A percentile compares a stretch with the other conserved stretches of the same genome.
Evolutionary conservation across 2,329 filamentous ascomycete species (phyloP).

Genomic region (Penicillium sumatraense): DNA sequence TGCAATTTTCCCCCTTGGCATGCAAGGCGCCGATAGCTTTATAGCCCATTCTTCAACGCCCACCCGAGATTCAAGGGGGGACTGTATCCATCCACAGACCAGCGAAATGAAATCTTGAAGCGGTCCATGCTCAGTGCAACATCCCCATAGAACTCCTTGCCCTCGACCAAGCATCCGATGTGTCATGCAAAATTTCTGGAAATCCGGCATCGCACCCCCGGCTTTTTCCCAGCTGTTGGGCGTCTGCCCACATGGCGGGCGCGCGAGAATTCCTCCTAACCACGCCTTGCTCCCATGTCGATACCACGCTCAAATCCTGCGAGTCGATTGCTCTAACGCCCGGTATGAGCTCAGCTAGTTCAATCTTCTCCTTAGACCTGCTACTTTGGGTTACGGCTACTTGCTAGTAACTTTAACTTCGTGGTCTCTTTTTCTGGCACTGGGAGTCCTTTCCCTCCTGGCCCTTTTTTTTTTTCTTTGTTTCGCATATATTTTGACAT

Average conservation of each 20-base stretch:
- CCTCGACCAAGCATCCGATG: slow-evolving; percentile 18
- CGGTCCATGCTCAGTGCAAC: slow-evolving; percentile 8
- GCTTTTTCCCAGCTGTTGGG: not conserved
- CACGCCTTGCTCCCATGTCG: slow-evolving; percentile 29
- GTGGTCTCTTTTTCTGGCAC: not conserved
- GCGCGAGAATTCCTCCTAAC: slow-evolving; percentile 16
- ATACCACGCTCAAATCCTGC: slow-evolving; percentile 19
- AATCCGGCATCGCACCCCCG: not conserved
- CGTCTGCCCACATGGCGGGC: slow-evolving; percentile 27
- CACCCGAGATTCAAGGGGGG: slow-evolving; percentile 20
- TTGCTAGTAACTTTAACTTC: not conserved
- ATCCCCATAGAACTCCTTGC: not conserved
- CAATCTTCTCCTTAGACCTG: slow-evolving; percentile 18
- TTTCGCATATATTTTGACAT: not conserved
- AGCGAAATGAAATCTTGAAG: not conserved
- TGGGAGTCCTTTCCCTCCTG: not conserved
- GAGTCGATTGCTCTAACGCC: slow-evolving; percentile 5
- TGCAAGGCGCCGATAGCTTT: slow-evolving; percentile 26
- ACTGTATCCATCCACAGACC: not conserved
- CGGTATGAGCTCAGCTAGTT: not conserved
- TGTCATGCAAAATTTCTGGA: slow-evolving; percentile 13
- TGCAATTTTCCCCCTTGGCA: slow-evolving; percentile 20
- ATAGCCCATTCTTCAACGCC: slow-evolving; percentile 18
- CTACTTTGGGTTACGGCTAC: slow-evolving; percentile 17
- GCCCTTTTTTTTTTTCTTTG: not conserved